phyloP scores from a whole-genome alignment of 1,139 yeast species.

The Sugiyamaella japonica region DNA sequence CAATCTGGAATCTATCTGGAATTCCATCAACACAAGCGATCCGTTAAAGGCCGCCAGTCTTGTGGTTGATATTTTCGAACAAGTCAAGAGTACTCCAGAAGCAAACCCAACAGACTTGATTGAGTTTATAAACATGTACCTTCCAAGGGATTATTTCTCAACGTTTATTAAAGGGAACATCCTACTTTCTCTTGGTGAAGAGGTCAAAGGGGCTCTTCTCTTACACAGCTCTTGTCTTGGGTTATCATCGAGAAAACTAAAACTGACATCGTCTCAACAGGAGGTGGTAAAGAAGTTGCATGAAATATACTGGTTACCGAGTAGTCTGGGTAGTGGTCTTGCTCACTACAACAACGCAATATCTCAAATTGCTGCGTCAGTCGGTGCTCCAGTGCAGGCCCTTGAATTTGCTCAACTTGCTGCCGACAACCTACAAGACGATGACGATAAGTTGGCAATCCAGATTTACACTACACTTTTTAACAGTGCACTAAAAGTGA shows the following conservation, averaged over 20 bases:
- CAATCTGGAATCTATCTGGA: constrained; percentile 10
- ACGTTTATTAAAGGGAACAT: constrained; percentile 32
- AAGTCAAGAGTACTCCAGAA: not conserved
- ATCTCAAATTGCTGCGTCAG: constrained; percentile 12
- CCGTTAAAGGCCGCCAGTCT: not conserved
- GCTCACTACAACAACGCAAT: constrained; percentile 21
- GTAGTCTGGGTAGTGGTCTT: constrained; percentile 23
- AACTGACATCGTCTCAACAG: constrained; percentile 15
- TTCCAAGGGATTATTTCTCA: constrained; percentile 26
- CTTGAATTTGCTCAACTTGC: constrained; percentile 24
- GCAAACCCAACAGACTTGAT: not conserved
- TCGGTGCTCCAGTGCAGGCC: constrained; percentile 16
- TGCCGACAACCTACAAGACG: constrained; percentile 10
- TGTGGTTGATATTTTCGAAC: constrained; percentile 6
- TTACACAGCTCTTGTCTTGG: constrained; percentile 26
- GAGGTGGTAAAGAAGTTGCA: constrained; percentile 17
- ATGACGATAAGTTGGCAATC: constrained; percentile 6
- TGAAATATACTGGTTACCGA: constrained; percentile 14
- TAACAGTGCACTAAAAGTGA: constrained; percentile 15
- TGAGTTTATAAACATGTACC: constrained; percentile 24
- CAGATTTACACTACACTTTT: constrained; percentile 5
- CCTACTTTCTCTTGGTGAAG: constrained; percentile 23
- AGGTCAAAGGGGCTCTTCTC: constrained; percentile 25
- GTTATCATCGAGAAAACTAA: constrained; percentile 16
- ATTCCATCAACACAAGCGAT: not conserved